phyloP scores from a whole-genome alignment of 2,329 filamentous ascomycete genomes.

The Coniella lustricola region DNA sequence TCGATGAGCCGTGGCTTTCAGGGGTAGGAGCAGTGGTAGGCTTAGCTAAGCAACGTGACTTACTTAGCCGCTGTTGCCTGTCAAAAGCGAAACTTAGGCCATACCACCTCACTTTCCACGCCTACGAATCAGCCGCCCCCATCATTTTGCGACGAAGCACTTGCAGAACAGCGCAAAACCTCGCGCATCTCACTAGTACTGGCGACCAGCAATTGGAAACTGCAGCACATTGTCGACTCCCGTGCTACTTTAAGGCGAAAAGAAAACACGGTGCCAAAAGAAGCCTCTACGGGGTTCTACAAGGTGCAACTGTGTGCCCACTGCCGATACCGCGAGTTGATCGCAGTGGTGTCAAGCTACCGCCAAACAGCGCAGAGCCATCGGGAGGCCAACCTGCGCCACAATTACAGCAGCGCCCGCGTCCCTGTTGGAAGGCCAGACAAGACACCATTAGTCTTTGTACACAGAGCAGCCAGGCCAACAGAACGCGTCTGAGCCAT shows the following conservation, averaged over 20 bases:
- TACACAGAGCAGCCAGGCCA: no score
- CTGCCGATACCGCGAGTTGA: background rate
- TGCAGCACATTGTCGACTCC: background rate
- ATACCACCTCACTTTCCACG: conserved; percentile 1
- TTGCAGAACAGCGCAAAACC: no score
- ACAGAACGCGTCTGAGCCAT: background rate
- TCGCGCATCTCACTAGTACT: background rate
- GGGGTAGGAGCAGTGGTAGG: background rate
- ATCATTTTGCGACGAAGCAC: background rate
- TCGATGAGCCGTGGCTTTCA: no score
- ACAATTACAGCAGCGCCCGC: background rate
- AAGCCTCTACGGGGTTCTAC: no score
- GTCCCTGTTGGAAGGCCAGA: background rate
- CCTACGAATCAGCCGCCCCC: background rate
- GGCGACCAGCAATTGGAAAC: background rate
- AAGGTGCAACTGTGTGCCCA: background rate
- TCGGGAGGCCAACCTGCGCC: no score
- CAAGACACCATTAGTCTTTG: no score
- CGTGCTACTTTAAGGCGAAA: no score
- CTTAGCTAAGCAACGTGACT: background rate
- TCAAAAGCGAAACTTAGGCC: background rate
- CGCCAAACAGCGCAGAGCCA: no score
- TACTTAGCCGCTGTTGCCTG: conserved; percentile 3
- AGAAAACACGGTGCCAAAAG: no score
- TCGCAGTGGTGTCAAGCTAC: no score